Evolutionary conservation across 495 filamentous ascomycete species (phyloP).

Genomic region (Penicillium ucsense): DNA sequence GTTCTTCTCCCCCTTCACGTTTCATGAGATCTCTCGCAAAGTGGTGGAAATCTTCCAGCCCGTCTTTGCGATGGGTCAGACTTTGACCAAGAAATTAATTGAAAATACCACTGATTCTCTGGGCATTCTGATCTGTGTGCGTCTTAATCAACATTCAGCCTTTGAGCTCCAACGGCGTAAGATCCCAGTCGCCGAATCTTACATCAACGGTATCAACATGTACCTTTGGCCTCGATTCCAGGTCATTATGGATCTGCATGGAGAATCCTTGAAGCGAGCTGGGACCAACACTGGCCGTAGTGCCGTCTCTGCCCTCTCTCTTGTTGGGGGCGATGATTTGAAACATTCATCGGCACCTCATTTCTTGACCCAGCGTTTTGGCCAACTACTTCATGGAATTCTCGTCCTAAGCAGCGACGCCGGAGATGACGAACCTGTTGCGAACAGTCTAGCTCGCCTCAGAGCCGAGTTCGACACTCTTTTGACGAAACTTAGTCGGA

Average conservation of each 20-base stretch:
- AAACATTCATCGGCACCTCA: constrained; percentile 81
- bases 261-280: constrained; percentile 64
- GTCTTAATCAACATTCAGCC: constrained; percentile 83
- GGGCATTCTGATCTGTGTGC: constrained; percentile 81
- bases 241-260: constrained; percentile 84
- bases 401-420: constrained; percentile 73
- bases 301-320: constrained; percentile 44
- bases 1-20: constrained; percentile 66
- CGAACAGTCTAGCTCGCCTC: constrained; percentile 64
- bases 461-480: constrained; percentile 71
- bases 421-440: constrained; percentile 87
- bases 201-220: constrained; percentile 93
- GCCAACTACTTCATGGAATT: constrained; percentile 78
- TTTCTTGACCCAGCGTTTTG: constrained; percentile 84
- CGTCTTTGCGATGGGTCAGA: constrained; percentile 70
- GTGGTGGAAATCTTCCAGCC: constrained; percentile 78
- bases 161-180: constrained; percentile 89
- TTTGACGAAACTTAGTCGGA: constrained; percentile 55
- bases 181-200: constrained; percentile 77
- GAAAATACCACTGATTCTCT: constrained; percentile 71
- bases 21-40: constrained; percentile 47
- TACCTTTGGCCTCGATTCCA: constrained; percentile 94
- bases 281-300: constrained; percentile 43
- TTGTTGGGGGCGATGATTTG: constrained; percentile 44
- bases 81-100: constrained; percentile 66